Evolutionary conservation across 192 early-diverging fungal genomes (phyloP).

Genomic region (Podila minutissima): DNA sequence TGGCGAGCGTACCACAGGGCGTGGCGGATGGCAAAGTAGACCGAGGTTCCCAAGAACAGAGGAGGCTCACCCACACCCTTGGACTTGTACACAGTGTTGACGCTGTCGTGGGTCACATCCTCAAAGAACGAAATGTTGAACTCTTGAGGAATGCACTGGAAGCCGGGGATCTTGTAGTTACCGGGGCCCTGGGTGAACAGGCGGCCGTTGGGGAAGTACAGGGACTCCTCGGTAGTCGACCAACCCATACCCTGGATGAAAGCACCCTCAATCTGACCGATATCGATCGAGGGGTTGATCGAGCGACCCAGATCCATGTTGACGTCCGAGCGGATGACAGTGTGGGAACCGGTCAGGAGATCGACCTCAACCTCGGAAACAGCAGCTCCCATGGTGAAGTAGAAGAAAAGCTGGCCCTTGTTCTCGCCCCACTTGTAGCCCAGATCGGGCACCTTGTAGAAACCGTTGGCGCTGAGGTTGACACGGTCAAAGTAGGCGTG

Average conservation of each 20-base stretch:
- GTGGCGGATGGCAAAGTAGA: constrained; percentile 83
- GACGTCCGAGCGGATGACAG: constrained; percentile 77
- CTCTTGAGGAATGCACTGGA: constrained; percentile 79
- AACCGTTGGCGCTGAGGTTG: constrained; percentile 84
- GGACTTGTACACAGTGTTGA: constrained; percentile 81
- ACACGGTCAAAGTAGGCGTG: constrained; percentile 83
- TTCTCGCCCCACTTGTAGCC: constrained; percentile 78
- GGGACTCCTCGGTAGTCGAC: constrained; percentile 85
- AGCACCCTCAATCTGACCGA: constrained; percentile 92
- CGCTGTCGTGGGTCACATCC: constrained; percentile 57
- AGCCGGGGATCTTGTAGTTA: constrained; percentile 89
- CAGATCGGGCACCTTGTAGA: constrained; percentile 86
- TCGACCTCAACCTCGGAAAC: constrained; percentile 89
- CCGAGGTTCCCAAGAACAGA: constrained; percentile 81
- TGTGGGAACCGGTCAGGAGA: constrained; percentile 82
- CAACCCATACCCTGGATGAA: constrained; percentile 88
- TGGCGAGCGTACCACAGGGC: constrained; percentile 79
- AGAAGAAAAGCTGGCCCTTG: constrained; percentile 76
- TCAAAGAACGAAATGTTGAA: constrained; percentile 77
- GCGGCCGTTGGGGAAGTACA: constrained; percentile 80
- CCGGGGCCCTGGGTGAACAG: constrained; percentile 86
- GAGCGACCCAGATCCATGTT: constrained; percentile 88
- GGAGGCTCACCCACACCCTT: constrained; percentile 93
- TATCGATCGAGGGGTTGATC: constrained; percentile 88
- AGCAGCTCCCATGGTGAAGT: constrained; percentile 88